A percentile compares a stretch with the other conserved stretches of the same genome.
phyloP scores from a whole-genome alignment of 2,329 filamentous ascomycete species.

The Thelonectria discophora region DNA sequence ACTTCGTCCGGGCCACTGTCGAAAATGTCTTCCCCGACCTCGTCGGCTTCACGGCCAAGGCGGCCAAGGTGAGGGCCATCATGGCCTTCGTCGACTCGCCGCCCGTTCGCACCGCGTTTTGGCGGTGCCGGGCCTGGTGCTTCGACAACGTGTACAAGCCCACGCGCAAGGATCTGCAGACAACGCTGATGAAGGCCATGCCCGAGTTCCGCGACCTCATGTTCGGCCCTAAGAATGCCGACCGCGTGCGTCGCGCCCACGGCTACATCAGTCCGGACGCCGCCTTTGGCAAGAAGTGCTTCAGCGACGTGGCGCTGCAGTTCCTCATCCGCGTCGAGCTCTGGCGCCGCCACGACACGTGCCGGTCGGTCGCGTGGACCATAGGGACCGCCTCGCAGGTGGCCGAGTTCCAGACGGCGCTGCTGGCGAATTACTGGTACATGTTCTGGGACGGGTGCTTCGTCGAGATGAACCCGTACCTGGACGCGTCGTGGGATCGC shows the following conservation, averaged over 20 bases:
- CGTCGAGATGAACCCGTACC: background rate
- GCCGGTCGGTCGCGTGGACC: slow-evolving; percentile 33
- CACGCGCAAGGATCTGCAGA: slow-evolving; percentile 14
- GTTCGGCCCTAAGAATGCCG: slow-evolving; percentile 27
- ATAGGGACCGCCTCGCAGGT: slow-evolving; percentile 28
- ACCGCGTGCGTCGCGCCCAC: slow-evolving; percentile 19
- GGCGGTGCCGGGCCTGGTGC: slow-evolving; percentile 23
- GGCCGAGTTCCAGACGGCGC: slow-evolving; percentile 36
- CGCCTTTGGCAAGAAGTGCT: background rate
- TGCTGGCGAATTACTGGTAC: slow-evolving; percentile 36
- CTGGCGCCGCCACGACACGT: slow-evolving; percentile 37
- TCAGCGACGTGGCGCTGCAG: slow-evolving; percentile 31
- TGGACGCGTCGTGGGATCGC: slow-evolving; percentile 31
- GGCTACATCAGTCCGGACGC: slow-evolving; percentile 18
- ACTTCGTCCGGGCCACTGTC: slow-evolving; percentile 33
- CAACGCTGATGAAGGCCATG: slow-evolving; percentile 18
- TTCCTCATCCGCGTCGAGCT: slow-evolving; percentile 41
- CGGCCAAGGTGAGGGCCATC: slow-evolving; percentile 28
- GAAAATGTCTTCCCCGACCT: slow-evolving; percentile 24
- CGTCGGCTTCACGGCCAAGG: slow-evolving; percentile 9
- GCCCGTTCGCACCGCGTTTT: slow-evolving; percentile 38
- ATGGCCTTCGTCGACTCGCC: slow-evolving; percentile 41
- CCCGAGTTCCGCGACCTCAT: slow-evolving; percentile 31
- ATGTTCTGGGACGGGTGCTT: slow-evolving; percentile 36
- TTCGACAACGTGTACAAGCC: background rate